These are phyloP conservation scores for Pseudozyma thailandica DNA, from an alignment of 1,284 basidiomycete species.

Conservation along the genomic window DNA sequence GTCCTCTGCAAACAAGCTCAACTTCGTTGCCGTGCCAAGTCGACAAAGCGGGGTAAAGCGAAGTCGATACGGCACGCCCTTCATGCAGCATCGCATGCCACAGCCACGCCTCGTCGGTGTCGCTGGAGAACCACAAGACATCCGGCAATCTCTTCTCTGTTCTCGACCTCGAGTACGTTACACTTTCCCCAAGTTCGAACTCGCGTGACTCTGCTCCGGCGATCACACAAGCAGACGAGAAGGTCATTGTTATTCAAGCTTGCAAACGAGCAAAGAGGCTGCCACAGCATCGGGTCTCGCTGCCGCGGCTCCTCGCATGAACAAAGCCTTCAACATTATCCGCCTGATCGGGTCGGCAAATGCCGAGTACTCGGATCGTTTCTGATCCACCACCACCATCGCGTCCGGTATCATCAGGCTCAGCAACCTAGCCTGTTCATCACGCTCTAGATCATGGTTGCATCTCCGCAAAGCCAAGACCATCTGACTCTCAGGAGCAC, in stretches of 20 bases:
- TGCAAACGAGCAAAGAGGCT: not conserved
- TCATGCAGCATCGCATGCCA: too few species aligned
- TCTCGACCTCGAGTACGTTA: too few species aligned
- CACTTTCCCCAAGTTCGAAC: not conserved
- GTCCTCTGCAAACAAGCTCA: not conserved
- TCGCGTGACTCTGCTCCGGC: not conserved
- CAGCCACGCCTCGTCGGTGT: too few species aligned
- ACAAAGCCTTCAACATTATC: too few species aligned
- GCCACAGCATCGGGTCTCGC: too few species aligned
- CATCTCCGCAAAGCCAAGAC: not conserved
- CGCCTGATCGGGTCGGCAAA: too few species aligned
- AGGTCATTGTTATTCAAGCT: not conserved
- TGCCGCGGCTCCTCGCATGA: too few species aligned
- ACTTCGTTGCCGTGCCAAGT: constrained; percentile 1
- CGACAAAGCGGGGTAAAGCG: constrained; percentile 7
- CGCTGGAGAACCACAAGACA: too few species aligned
- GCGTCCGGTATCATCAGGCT: too few species aligned
- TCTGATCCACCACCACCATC: too few species aligned
- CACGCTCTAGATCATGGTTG: not conserved
- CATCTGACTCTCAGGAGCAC: too few species aligned
- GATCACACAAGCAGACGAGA: not conserved
- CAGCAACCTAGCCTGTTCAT: not conserved
- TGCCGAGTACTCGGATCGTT: not conserved
- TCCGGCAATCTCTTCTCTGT: too few species aligned
- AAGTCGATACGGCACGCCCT: constrained; percentile 8